Conservation (phyloP, 805 yeast species). For the Vanderwaltozyma verrucispora region DNA sequence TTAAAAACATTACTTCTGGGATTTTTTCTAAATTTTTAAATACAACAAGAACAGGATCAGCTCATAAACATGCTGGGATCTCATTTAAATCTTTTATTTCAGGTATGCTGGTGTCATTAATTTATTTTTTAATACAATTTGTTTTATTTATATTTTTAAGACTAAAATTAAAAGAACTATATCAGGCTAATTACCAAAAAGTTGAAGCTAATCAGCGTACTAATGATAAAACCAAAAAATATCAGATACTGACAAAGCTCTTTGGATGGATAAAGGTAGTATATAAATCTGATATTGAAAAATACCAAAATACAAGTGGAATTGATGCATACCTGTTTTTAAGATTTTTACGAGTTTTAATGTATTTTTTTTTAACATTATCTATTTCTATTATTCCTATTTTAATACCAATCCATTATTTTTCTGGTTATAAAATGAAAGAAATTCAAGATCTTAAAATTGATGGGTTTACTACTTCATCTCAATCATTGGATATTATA, state of each 20-base stretch:
- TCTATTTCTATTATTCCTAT: slow-evolving; percentile 48
- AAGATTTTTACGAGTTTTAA: slow-evolving; percentile 44
- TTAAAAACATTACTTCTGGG: slow-evolving; percentile 9
- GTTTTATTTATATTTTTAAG: slow-evolving; percentile 32
- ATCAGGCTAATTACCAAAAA: slow-evolving; percentile 42
- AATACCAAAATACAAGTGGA: slow-evolving; percentile 37
- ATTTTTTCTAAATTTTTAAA: slow-evolving; percentile 31
- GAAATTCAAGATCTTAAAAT: not conserved
- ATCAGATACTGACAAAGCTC: not conserved
- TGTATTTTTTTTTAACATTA: slow-evolving; percentile 40
- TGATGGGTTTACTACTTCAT: not conserved
- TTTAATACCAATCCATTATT: slow-evolving; percentile 51
- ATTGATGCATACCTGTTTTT: slow-evolving; percentile 68
- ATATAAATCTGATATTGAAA: slow-evolving; percentile 31
- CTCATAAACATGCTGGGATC: slow-evolving; percentile 48
- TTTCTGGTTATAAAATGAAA: slow-evolving; percentile 8
- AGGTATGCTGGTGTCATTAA: slow-evolving; percentile 43
- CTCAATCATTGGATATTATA: slow-evolving; percentile 41
- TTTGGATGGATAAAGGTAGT: slow-evolving; percentile 48
- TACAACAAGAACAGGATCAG: slow-evolving; percentile 47
- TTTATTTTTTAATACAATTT: slow-evolving; percentile 46
- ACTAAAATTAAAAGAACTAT: slow-evolving; percentile 31
- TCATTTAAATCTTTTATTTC: slow-evolving; percentile 46
- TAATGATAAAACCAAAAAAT: not conserved
- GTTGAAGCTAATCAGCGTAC: not conserved